Evolutionary conservation across 345 rosid species (phyloP).

Genomic region (Boechera divaricarpa): DNA sequence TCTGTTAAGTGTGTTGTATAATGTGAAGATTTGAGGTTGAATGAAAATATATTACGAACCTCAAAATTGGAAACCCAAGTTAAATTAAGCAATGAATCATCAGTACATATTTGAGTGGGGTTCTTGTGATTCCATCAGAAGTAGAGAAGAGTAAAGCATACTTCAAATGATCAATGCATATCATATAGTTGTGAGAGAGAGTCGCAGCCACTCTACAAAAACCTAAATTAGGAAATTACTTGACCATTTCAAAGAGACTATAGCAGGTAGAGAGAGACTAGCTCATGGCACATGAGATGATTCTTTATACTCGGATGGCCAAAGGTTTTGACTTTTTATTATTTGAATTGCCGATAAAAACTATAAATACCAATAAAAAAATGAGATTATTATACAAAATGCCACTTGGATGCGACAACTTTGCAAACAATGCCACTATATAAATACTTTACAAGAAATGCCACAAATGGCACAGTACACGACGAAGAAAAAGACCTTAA

Average conservation of each 20-base stretch:
- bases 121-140: background rate
- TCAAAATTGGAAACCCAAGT: slow-evolving; percentile 3
- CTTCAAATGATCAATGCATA: background rate
- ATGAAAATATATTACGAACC: background rate
- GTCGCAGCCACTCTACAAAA: background rate
- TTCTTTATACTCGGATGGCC: background rate
- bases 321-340: background rate
- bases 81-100: slow-evolving; percentile 11
- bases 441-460: too few species aligned
- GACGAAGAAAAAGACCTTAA: too few species aligned
- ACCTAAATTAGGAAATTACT: background rate
- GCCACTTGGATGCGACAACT: too few species aligned
- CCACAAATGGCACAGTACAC: too few species aligned
- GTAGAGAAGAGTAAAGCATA: background rate
- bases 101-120: background rate
- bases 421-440: too few species aligned
- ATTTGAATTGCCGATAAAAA: background rate
- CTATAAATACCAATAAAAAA: too few species aligned
- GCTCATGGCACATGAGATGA: slow-evolving; percentile 4
- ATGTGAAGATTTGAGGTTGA: slow-evolving; percentile 32
- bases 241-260: slow-evolving; percentile 1
- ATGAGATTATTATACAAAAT: too few species aligned
- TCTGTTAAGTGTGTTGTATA: slow-evolving; percentile 36
- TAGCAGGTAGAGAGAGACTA: background rate
- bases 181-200: background rate